Percentiles rank a stretch among this genome's conserved stretches.
Evolutionary conservation across 2,329 filamentous ascomycete genomes (phyloP).

Genomic region (Penicillium sp.): DNA sequence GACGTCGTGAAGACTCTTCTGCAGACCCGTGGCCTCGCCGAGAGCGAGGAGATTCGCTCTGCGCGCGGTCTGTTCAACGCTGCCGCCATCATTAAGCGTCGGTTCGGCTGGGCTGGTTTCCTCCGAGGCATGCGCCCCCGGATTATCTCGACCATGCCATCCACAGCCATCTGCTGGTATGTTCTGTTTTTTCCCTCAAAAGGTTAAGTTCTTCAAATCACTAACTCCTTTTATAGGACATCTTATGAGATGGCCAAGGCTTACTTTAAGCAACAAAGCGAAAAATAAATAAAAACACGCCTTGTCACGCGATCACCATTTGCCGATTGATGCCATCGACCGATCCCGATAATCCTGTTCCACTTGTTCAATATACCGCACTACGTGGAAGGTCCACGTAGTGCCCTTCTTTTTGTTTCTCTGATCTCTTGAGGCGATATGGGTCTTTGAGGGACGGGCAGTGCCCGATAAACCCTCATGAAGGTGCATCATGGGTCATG

Average conservation of each 20-base stretch:
- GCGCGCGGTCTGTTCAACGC: slow-evolving; percentile 78
- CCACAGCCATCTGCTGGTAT: slow-evolving; percentile 98
- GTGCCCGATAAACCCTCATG: slow-evolving; percentile 6
- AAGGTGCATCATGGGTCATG: slow-evolving; percentile 8
- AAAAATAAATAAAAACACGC: slow-evolving; percentile 18
- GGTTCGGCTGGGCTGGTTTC: slow-evolving; percentile 82
- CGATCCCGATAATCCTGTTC: slow-evolving; percentile 4
- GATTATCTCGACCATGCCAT: slow-evolving; percentile 95
- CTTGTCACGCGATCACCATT: not conserved
- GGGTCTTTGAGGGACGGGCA: slow-evolving; percentile 12
- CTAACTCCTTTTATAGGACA: slow-evolving; percentile 42
- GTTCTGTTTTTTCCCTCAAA: slow-evolving; percentile 24
- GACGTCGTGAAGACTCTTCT: slow-evolving; percentile 98
- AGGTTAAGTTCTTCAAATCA: not conserved
- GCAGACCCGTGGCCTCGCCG: slow-evolving; percentile 82
- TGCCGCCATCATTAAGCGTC: slow-evolving; percentile 72
- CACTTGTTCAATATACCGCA: slow-evolving; percentile 12
- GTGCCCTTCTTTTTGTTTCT: slow-evolving; percentile 2
- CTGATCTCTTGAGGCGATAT: slow-evolving; percentile 12
- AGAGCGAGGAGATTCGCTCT: slow-evolving; percentile 74
- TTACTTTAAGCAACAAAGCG: slow-evolving; percentile 53
- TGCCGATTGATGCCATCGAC: slow-evolving; percentile 4
- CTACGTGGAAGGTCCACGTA: slow-evolving; percentile 8
- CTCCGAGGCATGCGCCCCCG: slow-evolving; percentile 88
- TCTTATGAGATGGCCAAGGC: slow-evolving; percentile 66